phyloP scores from a whole-genome alignment of 2,329 filamentous ascomycete species.

The Zelopaecilomyces penicillatus region DNA sequence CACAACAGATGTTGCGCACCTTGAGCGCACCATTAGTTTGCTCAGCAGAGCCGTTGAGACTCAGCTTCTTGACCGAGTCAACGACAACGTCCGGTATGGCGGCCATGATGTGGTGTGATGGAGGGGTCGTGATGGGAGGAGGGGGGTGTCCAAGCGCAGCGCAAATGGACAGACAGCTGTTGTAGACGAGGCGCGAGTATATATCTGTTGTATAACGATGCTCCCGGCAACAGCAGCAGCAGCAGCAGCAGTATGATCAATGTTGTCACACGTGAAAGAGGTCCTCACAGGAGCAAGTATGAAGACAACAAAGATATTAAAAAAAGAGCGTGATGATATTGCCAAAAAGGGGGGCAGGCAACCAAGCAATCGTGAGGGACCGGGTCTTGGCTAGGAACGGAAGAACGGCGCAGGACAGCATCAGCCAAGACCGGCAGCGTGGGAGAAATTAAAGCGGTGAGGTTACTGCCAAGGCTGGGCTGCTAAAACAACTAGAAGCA shows the following conservation, averaged over 20 bases:
- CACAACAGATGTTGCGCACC: constrained; percentile 59
- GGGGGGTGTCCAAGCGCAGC: too few relatives aligned
- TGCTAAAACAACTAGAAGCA: too few relatives aligned
- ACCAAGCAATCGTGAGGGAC: background rate
- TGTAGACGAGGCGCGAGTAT: too few relatives aligned
- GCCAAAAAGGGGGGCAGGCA: background rate
- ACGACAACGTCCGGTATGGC: constrained; percentile 15
- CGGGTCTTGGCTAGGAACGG: constrained; percentile 4
- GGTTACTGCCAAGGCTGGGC: constrained; percentile 12
- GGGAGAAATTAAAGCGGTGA: constrained; percentile 21
- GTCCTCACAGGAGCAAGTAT: too few relatives aligned
- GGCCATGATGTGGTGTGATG: constrained; percentile 13
- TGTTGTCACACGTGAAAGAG: too few relatives aligned
- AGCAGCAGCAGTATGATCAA: too few relatives aligned
- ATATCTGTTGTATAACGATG: too few relatives aligned
- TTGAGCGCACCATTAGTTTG: constrained; percentile 22
- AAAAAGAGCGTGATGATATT: too few relatives aligned
- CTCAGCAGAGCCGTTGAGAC: constrained; percentile 24
- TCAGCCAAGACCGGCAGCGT: too few relatives aligned
- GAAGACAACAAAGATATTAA: too few relatives aligned
- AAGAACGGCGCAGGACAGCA: constrained; percentile 4
- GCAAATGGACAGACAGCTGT: too few relatives aligned
- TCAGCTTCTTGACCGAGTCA: constrained; percentile 23
- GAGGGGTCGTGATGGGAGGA: background rate
- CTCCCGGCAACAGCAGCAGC: too few relatives aligned